Evolutionary conservation across 768 basidiomycete species (phyloP).

Genomic region (Suillus clintonianus): DNA sequence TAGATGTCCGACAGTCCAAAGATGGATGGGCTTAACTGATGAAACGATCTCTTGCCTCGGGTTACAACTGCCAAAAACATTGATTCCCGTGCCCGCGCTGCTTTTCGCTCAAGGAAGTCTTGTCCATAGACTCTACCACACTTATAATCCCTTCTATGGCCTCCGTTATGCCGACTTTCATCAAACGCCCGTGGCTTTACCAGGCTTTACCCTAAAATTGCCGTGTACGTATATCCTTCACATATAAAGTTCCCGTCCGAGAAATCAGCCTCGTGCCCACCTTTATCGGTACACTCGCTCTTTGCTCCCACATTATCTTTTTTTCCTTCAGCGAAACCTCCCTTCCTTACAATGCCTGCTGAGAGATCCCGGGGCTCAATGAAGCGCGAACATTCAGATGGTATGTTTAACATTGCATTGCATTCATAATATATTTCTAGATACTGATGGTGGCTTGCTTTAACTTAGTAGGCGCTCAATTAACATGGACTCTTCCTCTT

Average conservation of each 20-base stretch:
- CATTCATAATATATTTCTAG: constrained; percentile 5
- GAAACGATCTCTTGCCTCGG: constrained; percentile 12
- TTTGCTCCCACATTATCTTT: constrained; percentile 10
- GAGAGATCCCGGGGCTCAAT: constrained; percentile 41
- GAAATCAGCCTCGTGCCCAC: constrained; percentile 24
- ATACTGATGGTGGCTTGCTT: constrained; percentile 14
- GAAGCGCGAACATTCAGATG: constrained; percentile 36
- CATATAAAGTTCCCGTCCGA: constrained; percentile 30
- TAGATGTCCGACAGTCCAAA: constrained; percentile 8
- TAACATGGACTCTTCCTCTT: constrained; percentile 48
- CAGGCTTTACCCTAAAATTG: constrained; percentile 34
- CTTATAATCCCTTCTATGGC: constrained; percentile 31
- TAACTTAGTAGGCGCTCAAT: constrained; percentile 37
- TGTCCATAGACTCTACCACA: constrained; percentile 14
- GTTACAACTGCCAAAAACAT: constrained; percentile 15
- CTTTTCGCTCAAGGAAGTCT: neutral
- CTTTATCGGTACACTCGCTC: constrained; percentile 18
- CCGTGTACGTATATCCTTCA: constrained; percentile 34
- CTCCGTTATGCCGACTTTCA: constrained; percentile 28
- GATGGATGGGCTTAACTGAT: neutral
- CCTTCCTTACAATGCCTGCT: constrained; percentile 43
- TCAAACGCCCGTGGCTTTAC: constrained; percentile 31
- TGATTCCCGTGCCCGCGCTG: constrained; percentile 4
- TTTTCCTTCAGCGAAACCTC: constrained; percentile 26
- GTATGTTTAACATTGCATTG: constrained; percentile 28